A percentile compares a stretch with the other conserved stretches of the same genome.
Evolutionary conservation across 116 monocot genomes (phyloP).

Genomic region (Posidonia oceanica): DNA sequence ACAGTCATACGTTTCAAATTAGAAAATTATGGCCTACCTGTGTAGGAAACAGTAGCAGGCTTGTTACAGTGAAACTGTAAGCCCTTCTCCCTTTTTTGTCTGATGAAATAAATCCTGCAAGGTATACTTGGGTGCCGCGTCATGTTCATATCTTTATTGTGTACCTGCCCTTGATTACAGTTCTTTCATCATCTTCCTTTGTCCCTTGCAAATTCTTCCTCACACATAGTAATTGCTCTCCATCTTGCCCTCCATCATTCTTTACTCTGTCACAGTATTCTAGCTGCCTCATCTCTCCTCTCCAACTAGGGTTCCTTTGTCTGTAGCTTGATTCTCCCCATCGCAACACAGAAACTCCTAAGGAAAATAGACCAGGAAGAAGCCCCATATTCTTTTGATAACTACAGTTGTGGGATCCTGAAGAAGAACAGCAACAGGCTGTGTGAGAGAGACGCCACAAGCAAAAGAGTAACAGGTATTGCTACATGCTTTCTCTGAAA

Average conservation of each 20-base stretch:
- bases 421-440: conserved; percentile 4
- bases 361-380: background rate
- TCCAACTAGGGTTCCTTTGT: conserved; percentile 12
- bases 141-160: background rate
- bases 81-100: too few relatives aligned
- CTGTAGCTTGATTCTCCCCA: background rate
- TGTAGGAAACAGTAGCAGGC: too few relatives aligned
- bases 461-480: background rate
- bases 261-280: conserved; percentile 16
- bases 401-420: background rate
- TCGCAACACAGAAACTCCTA: background rate
- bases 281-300: background rate
- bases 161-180: background rate
- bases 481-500: background rate
- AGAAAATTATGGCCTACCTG: too few relatives aligned
- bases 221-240: background rate
- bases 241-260: conserved; percentile 10
- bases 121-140: background rate
- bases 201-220: background rate
- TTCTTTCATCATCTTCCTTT: background rate
- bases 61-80: too few relatives aligned
- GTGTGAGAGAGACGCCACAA: background rate
- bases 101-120: background rate
- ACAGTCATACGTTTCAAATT: too few relatives aligned
- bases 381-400: background rate